A percentile compares a stretch with the other conserved stretches of the same genome.
phyloP scores from a whole-genome alignment of 1,284 basidiomycete genomes.

The Coniferiporia weirii region DNA sequence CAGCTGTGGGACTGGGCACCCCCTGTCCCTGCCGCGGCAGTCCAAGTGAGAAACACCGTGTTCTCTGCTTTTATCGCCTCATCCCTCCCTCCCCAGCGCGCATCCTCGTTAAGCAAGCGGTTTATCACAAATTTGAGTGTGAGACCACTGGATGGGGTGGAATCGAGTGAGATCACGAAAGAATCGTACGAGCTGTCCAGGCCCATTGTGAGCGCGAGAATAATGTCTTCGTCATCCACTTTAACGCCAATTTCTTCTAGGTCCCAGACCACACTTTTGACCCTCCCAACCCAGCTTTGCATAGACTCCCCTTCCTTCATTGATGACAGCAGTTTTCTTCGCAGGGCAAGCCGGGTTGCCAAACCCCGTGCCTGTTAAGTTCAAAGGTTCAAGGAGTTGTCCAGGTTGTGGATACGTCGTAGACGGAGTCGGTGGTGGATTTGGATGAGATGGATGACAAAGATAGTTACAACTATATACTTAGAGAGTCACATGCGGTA shows the following conservation, averaged over 20 bases:
- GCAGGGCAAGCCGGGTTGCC: slow-evolving; percentile 2
- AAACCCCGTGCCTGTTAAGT: slow-evolving; percentile 12
- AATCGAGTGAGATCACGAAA: slow-evolving; percentile 1
- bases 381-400: no score
- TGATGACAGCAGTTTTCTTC: background rate
- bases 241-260: slow-evolving; percentile 1
- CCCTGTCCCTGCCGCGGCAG: no score
- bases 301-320: slow-evolving; percentile 1
- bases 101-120: no score
- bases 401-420: no score
- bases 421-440: no score
- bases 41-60: no score
- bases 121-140: background rate
- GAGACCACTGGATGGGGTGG: background rate
- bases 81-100: no score
- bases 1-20: no score
- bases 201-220: slow-evolving; percentile 5
- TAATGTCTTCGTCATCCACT: background rate
- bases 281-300: background rate
- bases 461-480: no score
- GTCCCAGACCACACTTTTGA: background rate
- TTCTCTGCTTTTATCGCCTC: no score
- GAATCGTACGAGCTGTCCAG: background rate
- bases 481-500: no score
- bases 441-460: no score